These are phyloP conservation scores for Pseudogymnoascus sp. DNA, from an alignment of 2,329 filamentous ascomycete genomes.

Conservation along the genomic window DNA sequence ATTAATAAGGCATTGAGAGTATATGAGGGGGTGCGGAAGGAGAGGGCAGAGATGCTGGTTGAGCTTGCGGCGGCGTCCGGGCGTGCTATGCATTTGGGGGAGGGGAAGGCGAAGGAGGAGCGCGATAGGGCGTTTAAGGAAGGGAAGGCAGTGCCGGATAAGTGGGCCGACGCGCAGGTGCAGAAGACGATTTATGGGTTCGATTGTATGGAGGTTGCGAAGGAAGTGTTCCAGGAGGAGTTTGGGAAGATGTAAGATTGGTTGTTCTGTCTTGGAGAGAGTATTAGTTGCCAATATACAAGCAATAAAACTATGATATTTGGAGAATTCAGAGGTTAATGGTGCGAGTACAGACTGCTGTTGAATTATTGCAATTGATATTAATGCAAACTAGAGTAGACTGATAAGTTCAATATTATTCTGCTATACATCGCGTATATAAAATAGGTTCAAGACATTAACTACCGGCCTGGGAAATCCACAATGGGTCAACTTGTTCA, in stretches of 20 bases:
- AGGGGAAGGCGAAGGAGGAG: conserved; percentile 50
- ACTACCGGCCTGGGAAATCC: background rate
- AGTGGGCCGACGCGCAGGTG: conserved; percentile 63
- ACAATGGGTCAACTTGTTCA: background rate
- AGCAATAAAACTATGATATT: background rate
- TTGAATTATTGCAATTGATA: background rate
- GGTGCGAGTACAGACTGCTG: background rate
- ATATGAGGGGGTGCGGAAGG: conserved; percentile 49
- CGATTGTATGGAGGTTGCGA: conserved; percentile 49
- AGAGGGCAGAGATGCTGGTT: conserved; percentile 44
- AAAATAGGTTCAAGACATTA: background rate
- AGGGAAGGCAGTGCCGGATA: conserved; percentile 46
- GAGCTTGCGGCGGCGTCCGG: conserved; percentile 43
- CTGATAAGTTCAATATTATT: background rate
- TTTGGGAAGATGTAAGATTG: conserved; percentile 22
- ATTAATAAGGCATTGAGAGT: conserved; percentile 43
- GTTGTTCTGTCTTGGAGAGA: background rate
- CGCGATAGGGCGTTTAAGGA: conserved; percentile 48
- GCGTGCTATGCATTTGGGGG: conserved; percentile 48
- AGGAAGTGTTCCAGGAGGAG: conserved; percentile 43
- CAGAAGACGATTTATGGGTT: conserved; percentile 58
- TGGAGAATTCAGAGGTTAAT: background rate
- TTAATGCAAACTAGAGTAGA: background rate
- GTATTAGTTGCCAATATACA: background rate
- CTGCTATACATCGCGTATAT: background rate